phyloP scores from a whole-genome alignment of 2,329 filamentous ascomycete genomes.

The Ilyonectria destructans region DNA sequence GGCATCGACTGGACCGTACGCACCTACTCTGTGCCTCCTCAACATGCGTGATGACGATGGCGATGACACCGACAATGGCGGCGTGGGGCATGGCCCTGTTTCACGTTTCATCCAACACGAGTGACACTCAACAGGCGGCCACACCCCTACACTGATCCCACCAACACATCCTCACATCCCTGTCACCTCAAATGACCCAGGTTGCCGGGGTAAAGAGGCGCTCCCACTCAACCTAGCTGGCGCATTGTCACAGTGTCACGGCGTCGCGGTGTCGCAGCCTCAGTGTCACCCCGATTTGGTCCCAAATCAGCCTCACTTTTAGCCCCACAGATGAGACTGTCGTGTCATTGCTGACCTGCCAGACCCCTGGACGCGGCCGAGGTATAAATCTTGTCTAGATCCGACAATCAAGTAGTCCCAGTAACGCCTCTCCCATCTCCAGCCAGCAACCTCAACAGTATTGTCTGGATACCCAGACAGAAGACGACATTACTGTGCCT shows the following conservation, averaged over 20 bases:
- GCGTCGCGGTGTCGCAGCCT: neutral
- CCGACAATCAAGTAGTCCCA: slow-evolving; percentile 3
- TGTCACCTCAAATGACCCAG: neutral
- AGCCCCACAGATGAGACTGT: slow-evolving; percentile 35
- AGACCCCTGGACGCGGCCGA: slow-evolving; percentile 33
- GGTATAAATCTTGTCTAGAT: slow-evolving; percentile 44
- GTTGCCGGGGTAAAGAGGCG: neutral
- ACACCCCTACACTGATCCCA: slow-evolving; percentile 4
- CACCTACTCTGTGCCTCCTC: neutral
- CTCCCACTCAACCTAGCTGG: neutral
- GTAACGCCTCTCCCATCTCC: slow-evolving; percentile 11
- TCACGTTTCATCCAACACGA: slow-evolving; percentile 44
- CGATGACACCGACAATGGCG: slow-evolving; percentile 33
- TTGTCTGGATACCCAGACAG: neutral
- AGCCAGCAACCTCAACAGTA: neutral
- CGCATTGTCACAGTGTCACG: neutral
- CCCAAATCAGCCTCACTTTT: slow-evolving; percentile 45
- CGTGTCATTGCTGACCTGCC: slow-evolving; percentile 38
- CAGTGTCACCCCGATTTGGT: neutral
- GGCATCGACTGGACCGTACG: neutral
- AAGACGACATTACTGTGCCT: neutral
- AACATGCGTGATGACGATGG: slow-evolving; percentile 24
- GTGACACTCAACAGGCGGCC: slow-evolving; percentile 10
- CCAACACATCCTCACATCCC: slow-evolving; percentile 2
- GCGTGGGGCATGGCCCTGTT: slow-evolving; percentile 37